phyloP scores from a whole-genome alignment of 1,139 yeast species.

The Pichia norvegensis region DNA sequence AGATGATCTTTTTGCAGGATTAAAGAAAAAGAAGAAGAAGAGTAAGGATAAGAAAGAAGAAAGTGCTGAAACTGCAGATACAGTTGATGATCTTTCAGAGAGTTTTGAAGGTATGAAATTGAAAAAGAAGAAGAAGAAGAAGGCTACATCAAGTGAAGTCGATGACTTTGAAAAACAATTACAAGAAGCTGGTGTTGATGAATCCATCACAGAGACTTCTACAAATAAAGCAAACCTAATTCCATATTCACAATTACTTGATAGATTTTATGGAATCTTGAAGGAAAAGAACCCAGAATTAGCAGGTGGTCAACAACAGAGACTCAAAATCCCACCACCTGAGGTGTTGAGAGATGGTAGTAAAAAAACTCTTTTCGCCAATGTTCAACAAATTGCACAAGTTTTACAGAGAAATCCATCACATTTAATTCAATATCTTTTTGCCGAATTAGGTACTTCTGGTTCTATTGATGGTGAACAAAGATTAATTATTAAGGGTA shows the following conservation, averaged over 20 bases:
- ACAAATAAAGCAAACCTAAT: slow-evolving; percentile 44
- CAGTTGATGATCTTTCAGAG: slow-evolving; percentile 50
- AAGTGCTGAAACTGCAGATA: slow-evolving; percentile 26
- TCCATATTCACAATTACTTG: slow-evolving; percentile 69
- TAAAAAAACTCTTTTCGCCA: slow-evolving; percentile 92
- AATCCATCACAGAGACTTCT: slow-evolving; percentile 28
- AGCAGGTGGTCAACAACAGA: slow-evolving; percentile 93
- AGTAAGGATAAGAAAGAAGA: slow-evolving; percentile 29
- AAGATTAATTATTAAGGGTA: slow-evolving; percentile 94
- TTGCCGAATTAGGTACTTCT: slow-evolving; percentile 98
- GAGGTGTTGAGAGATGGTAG: slow-evolving; percentile 94
- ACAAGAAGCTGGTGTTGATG: slow-evolving; percentile 81
- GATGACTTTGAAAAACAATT: slow-evolving; percentile 85
- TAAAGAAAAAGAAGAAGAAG: slow-evolving; percentile 49
- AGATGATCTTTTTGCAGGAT: slow-evolving; percentile 49
- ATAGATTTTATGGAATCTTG: slow-evolving; percentile 77
- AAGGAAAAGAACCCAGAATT: slow-evolving; percentile 94
- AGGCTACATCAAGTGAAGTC: slow-evolving; percentile 53
- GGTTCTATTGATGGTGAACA: slow-evolving; percentile 98
- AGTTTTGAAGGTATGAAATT: slow-evolving; percentile 68
- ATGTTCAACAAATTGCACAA: slow-evolving; percentile 89
- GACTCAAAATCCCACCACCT: slow-evolving; percentile 97
- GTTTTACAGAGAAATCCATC: slow-evolving; percentile 95
- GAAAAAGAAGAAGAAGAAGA: slow-evolving; percentile 65
- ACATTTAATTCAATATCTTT: slow-evolving; percentile 91